These are phyloP conservation scores for Boletus fagicola DNA, from an alignment of 768 basidiomycete genomes.

Conservation along the genomic window DNA sequence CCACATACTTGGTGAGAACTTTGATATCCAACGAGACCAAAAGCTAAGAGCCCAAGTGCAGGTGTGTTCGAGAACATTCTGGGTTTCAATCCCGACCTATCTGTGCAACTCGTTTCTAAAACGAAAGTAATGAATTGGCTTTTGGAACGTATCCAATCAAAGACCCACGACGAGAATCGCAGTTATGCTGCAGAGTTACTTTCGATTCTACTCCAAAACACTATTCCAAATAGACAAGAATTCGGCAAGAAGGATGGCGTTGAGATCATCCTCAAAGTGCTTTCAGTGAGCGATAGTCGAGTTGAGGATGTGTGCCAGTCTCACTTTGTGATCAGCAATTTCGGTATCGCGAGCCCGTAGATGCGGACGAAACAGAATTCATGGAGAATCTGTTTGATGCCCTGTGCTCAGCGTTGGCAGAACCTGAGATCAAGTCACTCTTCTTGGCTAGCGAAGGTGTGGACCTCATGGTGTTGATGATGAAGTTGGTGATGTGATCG, in stretches of 20 bases:
- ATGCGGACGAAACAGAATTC: slow-evolving; percentile 91
- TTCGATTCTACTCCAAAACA: slow-evolving; percentile 84
- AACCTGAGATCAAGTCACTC: slow-evolving; percentile 71
- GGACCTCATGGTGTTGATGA: slow-evolving; percentile 97
- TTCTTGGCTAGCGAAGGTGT: slow-evolving; percentile 93
- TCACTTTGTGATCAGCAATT: slow-evolving; percentile 61
- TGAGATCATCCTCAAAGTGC: slow-evolving; percentile 67
- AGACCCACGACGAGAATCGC: slow-evolving; percentile 84
- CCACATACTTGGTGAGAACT: slow-evolving; percentile 72
- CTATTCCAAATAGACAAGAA: slow-evolving; percentile 62
- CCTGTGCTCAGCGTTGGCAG: slow-evolving; percentile 81
- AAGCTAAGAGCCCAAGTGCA: slow-evolving; percentile 27
- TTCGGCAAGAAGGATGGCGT: slow-evolving; percentile 76
- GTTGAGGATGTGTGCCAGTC: slow-evolving; percentile 5
- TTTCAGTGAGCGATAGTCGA: slow-evolving; percentile 62
- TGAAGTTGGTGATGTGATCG: slow-evolving; percentile 65
- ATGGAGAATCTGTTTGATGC: slow-evolving; percentile 97
- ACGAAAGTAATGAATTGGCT: slow-evolving; percentile 81
- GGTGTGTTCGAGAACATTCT: slow-evolving; percentile 93
- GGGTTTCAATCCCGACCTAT: slow-evolving; percentile 77
- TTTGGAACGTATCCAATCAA: slow-evolving; percentile 67
- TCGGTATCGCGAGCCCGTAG: slow-evolving; percentile 76
- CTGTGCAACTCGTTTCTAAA: slow-evolving; percentile 64
- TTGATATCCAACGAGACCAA: not conserved
- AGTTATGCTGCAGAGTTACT: slow-evolving; percentile 91